Base-by-base conservation (phyloP, 441 rosid genomes). In the Croton setiger region DNA sequence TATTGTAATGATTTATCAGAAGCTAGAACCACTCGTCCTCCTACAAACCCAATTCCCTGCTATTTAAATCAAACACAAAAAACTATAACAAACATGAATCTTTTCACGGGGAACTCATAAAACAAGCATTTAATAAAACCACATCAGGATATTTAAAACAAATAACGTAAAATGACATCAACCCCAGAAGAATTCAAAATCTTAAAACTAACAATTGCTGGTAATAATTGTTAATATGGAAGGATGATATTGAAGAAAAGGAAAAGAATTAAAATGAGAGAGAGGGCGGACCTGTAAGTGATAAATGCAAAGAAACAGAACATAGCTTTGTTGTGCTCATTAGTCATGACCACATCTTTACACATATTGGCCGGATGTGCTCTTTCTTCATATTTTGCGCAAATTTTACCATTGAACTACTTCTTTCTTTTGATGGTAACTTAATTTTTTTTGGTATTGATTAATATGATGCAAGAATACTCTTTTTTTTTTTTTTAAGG, bases 181-280 rank as follows among this genome's bases (percentile, higher is more conserved):
- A 31, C 79, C 80, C 80, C 79, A 68, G 74, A 68, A 68, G 74
- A 68, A 71, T 44, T 68, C 20, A 71, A 76, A 43, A 62, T 60
- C 69, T 47, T 31, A 12, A 49, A n/a, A 71, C 21, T 7, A 55
- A 12, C 10, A 43, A 65, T n/a, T 18, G 49, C 4, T 48, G 18
- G 33, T 54, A 27, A 41, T 15, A 56, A 14, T 53, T 52, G 44
- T 27, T 27, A 62, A 66, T 7, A n/a, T 8, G 49, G 23, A 62
- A 20, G 54, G 41, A 61, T 31, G 35, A 54, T 31, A 49, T 44
- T 10, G 6, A 57, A 54, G 11, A 58, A 49, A 17, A 53, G 54
- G 21, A 66, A 23, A 15, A 27, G 17, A 41, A 57, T 5, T 5
- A 27, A 27, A 27, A 27, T 27, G 31, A 27, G 31, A 27, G 31